Conservation (phyloP, 495 filamentous ascomycete species). For the Chaetomidium leptoderma region DNA sequence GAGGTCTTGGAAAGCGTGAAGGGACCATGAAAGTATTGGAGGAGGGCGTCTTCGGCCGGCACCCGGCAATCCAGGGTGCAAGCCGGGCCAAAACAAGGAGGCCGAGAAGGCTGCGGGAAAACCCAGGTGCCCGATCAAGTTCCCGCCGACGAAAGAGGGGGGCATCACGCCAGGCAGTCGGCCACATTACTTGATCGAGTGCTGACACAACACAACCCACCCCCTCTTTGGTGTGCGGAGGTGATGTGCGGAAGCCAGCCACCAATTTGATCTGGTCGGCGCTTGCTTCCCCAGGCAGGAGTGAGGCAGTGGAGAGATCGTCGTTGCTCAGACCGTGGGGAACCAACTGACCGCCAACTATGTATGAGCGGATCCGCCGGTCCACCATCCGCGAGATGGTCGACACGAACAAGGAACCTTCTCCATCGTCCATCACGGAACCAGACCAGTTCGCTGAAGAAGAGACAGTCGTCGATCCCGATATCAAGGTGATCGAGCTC, state of each 20-base stretch:
- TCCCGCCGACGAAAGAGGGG: neutral
- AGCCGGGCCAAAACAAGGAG: neutral
- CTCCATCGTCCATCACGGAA: no score
- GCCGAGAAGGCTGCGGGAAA: neutral
- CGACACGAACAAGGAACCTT: no score
- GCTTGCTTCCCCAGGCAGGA: no score
- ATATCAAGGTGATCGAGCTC: no score
- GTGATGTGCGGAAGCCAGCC: neutral
- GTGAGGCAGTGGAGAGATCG: no score
- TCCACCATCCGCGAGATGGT: no score
- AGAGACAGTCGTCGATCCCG: no score
- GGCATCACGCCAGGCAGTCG: slow-evolving; percentile 4
- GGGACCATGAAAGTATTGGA: neutral
- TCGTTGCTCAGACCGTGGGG: no score
- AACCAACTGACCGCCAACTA: no score
- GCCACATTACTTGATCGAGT: slow-evolving; percentile 13
- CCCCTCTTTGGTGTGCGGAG: no score
- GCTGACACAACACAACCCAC: slow-evolving; percentile 1
- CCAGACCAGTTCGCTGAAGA: no score
- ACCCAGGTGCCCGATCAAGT: neutral
- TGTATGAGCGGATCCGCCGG: no score
- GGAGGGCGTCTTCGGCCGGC: neutral
- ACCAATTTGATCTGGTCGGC: neutral
- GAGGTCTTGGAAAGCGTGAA: neutral
- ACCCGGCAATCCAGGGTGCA: neutral